Base-by-base conservation (phyloP, 1,284 basidiomycete genomes). In the Amylostereum chailletii region DNA sequence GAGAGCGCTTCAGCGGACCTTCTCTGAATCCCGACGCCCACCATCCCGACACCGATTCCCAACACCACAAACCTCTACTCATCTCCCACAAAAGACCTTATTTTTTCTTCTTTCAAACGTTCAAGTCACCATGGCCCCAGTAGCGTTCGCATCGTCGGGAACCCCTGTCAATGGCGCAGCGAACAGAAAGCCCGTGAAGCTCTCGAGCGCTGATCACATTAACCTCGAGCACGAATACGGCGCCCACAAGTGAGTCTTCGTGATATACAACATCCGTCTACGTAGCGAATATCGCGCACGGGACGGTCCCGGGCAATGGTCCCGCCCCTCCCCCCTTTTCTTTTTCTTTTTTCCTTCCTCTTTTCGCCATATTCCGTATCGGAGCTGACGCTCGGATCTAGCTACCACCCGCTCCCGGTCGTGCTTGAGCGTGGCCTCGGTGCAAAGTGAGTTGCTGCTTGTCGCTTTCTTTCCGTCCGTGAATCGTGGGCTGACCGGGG, bases 351-450 rank as follows among this genome's bases (percentile, higher is more conserved):
- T 42, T 34, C 10, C 10, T 43, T 10, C 10, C 33, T 26, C 26
- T 30, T n/a, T 37, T n/a, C 19, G 8, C 42, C 33, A 26, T 32
- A 31, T 34, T 27, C 11, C 26, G 42, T 19, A 3, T 31, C 19
- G 19, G 19, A 19, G 19, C 19, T 19, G 19, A 19, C 19, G 19
- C 19, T 19, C 19, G 19, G 19, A 4, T 43, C 4, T 75, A 97
- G 94, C 72, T 98, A 98, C 67, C 94, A 97, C 65, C 94, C 95
- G 0, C 75, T 99, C 7, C 94, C 94, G 31, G 81, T 97, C 54
- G 94, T 97, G 50, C 95, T 99, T 60, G 92, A 96, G 60, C 80
- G 81, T 48, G 95, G 86, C 27, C 77, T 81, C 56, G 95, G 95
- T 47, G 91, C 91, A 26, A 90, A 85, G 88, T 90, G 74, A 77